Conservation (phyloP, 1,284 basidiomycete genomes). For the Chalciporus piperatoides region DNA sequence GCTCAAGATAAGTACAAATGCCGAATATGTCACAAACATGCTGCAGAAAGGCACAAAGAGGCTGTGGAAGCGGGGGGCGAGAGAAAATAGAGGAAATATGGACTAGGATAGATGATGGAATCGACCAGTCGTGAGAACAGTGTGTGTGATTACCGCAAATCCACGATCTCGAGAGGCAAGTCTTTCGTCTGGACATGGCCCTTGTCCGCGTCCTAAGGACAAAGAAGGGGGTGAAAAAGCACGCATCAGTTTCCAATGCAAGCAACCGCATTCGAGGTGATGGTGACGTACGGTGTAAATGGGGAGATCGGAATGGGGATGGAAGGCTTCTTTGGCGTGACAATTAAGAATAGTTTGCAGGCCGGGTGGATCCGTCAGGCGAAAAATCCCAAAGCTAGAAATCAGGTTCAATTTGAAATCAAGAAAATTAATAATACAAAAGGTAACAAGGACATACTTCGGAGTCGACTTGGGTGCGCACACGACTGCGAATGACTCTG, state of each 20-base stretch:
- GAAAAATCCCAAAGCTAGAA: slow-evolving; percentile 78
- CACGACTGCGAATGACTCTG: slow-evolving; percentile 88
- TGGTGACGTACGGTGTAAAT: slow-evolving; percentile 68
- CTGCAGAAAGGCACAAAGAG: not conserved
- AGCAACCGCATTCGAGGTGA: not conserved
- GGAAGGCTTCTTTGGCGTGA: slow-evolving; percentile 70
- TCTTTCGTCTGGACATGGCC: slow-evolving; percentile 78
- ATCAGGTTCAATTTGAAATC: not conserved
- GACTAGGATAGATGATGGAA: not conserved
- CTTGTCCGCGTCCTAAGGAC: slow-evolving; percentile 65
- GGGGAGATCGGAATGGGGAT: slow-evolving; percentile 76
- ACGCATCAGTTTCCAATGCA: slow-evolving; percentile 7
- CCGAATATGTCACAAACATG: slow-evolving; percentile 4
- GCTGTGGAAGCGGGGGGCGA: not conserved
- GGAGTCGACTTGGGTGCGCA: slow-evolving; percentile 79
- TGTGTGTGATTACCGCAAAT: slow-evolving; percentile 45
- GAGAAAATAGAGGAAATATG: not conserved
- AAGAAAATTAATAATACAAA: slow-evolving; percentile 1
- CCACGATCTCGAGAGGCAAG: slow-evolving; percentile 65
- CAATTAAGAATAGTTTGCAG: slow-evolving; percentile 68
- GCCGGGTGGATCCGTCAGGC: slow-evolving; percentile 81
- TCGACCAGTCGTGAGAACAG: not conserved
- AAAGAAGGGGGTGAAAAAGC: slow-evolving; percentile 2
- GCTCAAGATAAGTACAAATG: slow-evolving; percentile 9
- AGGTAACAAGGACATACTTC: slow-evolving; percentile 45